phyloP scores from a whole-genome alignment of 2,329 filamentous ascomycete species.

The Microcyclospora pomicola region DNA sequence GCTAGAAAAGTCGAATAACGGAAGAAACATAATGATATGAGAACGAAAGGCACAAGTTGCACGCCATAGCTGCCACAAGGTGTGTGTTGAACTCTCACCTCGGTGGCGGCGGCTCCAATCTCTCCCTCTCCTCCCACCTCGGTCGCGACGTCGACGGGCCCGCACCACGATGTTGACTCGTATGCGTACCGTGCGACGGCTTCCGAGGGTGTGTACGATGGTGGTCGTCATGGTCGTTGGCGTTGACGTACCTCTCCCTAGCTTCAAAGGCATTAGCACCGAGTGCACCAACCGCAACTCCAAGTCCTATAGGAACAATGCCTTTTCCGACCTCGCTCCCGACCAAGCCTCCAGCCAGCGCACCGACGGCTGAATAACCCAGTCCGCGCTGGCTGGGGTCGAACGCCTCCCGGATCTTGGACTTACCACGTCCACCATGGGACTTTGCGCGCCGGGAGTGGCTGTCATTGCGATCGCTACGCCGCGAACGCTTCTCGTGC shows the following conservation, averaged over 20 bases:
- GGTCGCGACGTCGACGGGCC: no score
- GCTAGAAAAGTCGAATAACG: no score
- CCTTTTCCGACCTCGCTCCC: conserved; percentile 17
- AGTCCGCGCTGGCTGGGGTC: conserved; percentile 16
- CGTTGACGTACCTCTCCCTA: conserved; percentile 16
- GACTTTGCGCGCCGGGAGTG: conserved; percentile 4
- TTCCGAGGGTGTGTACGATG: no score
- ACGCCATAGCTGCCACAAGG: not conserved
- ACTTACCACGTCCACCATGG: conserved; percentile 15
- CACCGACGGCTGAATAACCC: conserved; percentile 15
- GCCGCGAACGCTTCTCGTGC: not conserved
- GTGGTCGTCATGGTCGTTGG: not conserved
- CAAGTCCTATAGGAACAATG: conserved; percentile 12
- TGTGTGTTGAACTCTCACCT: conserved; percentile 4
- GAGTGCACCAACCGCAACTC: conserved; percentile 15
- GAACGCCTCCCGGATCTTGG: conserved; percentile 11
- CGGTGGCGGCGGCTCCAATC: conserved; percentile 1
- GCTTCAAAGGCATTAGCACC: conserved; percentile 19
- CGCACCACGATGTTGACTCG: no score
- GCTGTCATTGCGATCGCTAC: conserved; percentile 8
- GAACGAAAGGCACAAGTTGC: no score
- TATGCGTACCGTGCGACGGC: no score
- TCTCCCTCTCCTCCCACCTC: not conserved
- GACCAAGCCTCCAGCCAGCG: conserved; percentile 17
- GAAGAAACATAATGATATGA: no score